Base-by-base conservation (phyloP, 805 yeast genomes). In the Yamadazyma ubonensis region DNA sequence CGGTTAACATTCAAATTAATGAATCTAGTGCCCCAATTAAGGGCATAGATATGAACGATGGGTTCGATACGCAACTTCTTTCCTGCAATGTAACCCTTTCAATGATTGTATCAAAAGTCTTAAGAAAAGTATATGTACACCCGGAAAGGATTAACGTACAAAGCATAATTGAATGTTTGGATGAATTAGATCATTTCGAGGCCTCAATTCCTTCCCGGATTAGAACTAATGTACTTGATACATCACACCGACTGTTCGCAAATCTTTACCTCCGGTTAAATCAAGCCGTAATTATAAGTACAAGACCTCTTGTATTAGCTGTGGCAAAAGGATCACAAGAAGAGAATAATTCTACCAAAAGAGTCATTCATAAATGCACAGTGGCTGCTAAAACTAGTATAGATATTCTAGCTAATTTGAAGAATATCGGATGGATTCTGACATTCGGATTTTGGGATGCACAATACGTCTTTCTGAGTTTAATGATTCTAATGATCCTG, bases 401-500 rank as follows among this genome's bases (percentile, higher is more conserved):
- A 8, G 61, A 61, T 36, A 53, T 65, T 4, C 36, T 63, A 5
- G 36, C 51, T 20, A 50, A 58, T 31, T 48, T 66, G 32, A 58
- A 55, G 26, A 51, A 49, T 20, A 45, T 49, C 35, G 48, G 56
- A 8, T 52, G 58, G 41, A 44, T 63, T 16, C 63, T 65, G 33
- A 48, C 54, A 15, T 46, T 63, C 15, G 72, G 71, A 4, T 65
- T 55, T 39, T 66, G 72, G 72, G 72, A 67, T 45, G 51, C 61
- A 25, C 70, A 62, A 41, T 65, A 66, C 49, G 45, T 64, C 29
- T 66, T 61, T 41, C 49, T 58, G 7, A 63, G 70, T 2, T 38
- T 64, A 14, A 45, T 63, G 27, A 38, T 61, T 15, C 39, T 63
- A 30, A 45, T 58, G 6, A 49, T 63, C 33, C 39, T 39, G 19